Conservation (phyloP, 805 yeast genomes). For the Yarrowia hollandica region DNA sequence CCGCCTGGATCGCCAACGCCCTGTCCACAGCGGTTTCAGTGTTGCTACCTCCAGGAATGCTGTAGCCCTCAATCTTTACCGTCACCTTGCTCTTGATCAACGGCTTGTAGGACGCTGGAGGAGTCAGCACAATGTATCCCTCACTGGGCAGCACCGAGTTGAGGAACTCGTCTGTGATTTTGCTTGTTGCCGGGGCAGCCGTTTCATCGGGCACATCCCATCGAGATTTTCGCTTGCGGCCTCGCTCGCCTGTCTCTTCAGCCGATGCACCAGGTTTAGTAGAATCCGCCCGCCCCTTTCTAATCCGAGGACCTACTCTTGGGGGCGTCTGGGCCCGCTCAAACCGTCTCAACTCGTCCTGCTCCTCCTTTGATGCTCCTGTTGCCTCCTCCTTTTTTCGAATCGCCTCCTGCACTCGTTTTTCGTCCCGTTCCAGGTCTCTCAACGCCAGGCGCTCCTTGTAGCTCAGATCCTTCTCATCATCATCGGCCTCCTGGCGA, state of each 20-base stretch:
- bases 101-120: conserved; percentile 48
- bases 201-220: conserved; percentile 38
- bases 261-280: conserved; percentile 19
- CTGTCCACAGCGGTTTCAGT: conserved; percentile 34
- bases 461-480: conserved; percentile 40
- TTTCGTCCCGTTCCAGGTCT: conserved; percentile 46
- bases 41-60: conserved; percentile 52
- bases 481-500: conserved; percentile 39
- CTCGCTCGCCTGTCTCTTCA: conserved; percentile 34
- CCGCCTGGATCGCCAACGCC: conserved; percentile 47
- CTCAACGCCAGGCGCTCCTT: conserved; percentile 48
- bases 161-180: conserved; percentile 49
- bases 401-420: conserved; percentile 37
- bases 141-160: conserved; percentile 52
- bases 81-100: conserved; percentile 43
- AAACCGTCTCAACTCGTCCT: conserved; percentile 32
- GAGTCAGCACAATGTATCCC: conserved; percentile 49
- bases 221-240: conserved; percentile 36
- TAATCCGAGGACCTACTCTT: conserved; percentile 36
- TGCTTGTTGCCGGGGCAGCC: conserved; percentile 34
- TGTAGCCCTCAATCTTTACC: conserved; percentile 44
- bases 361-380: conserved; percentile 32
- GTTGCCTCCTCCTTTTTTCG: conserved; percentile 36
- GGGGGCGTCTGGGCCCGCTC: conserved; percentile 33
- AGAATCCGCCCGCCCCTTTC: conserved; percentile 44